Base-by-base conservation (phyloP, 2,329 filamentous ascomycete species). In the Microdochium nivale region DNA sequence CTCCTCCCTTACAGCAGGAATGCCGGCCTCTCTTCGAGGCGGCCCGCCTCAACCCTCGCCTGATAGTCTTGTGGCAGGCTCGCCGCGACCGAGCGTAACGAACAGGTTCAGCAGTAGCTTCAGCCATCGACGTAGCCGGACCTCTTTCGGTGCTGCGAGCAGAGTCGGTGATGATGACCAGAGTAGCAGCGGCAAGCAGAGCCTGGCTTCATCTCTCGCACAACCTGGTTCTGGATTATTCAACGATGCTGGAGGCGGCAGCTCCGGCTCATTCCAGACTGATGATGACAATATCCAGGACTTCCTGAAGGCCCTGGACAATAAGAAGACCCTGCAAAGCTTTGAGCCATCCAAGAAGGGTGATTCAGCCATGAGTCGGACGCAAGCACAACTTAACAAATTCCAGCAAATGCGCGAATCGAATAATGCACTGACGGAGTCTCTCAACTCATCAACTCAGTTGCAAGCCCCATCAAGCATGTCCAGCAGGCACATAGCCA, bases 201-300 rank as follows among this genome's bases (percentile, higher is more conserved):
- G 87, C 60, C 68, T 86, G 4, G 79, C 84, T 0, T 90, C 87
- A 0, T 89, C 86, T 1, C 72, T 79, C 37, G 80, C 72, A 2
- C 83, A 85, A 58, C 90, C 88, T 43, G 88, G 87, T 8, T 96
- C 90, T 2, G 90, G 87, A 2, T 73, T 94, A 25, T 76, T 95
- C 49, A 82, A 88, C 27, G 90, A 87, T 56, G 78, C 78, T 25
- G 85, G 81, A 2, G 84, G 81, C 27, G 74, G 85, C 64, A 75
- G 84, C 76, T 75, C 88, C 63, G 75, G 88, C 5, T 86, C 82
- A 2, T 73, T 85, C 47, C 80, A 83, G 55, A 78, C 86, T 0
- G 92, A 97, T 59, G 90, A 95, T 61, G 89, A 96, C 60, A 91
- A 94, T 56, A 95, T 99, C 40, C 90, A 88, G 0, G 90, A 95